Evolutionary conservation across 805 yeast species (phyloP), one percentile per base, ranked within the genome.

Genomic region (Candida oleophila): DNA sequence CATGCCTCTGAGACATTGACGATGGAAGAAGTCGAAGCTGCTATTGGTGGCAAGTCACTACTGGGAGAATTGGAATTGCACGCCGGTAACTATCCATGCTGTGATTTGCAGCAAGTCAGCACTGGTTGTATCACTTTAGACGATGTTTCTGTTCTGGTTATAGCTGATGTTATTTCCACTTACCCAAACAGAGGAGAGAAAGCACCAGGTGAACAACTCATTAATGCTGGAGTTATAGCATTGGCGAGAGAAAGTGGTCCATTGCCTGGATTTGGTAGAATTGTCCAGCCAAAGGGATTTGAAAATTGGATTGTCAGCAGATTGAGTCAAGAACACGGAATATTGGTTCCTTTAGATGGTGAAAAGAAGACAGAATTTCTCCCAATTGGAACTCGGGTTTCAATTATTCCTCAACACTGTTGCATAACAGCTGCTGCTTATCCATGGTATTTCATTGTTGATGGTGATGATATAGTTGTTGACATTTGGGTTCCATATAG

Each of bases 251-350:
- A 87, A 59, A 62, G 69, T 2, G 80, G 87, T 1, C 79, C 82
- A 1, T 55, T 71, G 16, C 78, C 81, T 15, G 92, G 92, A 0
- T 74, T 64, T 57, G 92, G 91, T 2, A 55, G 62, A n/a, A 64
- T 81, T 1, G 51, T 60, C 14, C 53, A 53, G 19, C 75, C 77
- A 1, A 53, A 64, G 12, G 68, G 69, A 1, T 78, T 69, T 54
- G 78, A 74, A 4, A 67, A 74, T 39, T 87, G 91, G 91, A 61
- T 64, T 41, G 80, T 87, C 11, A 86, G 81, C 32, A 72, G 90
- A 53, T 62, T 87, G 41, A 80, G 87, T 46, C 94, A 87, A 61
- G 95, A 87, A 56, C 95, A 87, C 59, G 95, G 94, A 9, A 82
- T 87, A 36, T 63, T 87, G 42, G 70, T 66, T n/a, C 83, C 87